These are phyloP conservation scores for Microsporum ferrugineum DNA, from an alignment of 2,329 filamentous ascomycete genomes.

Conservation along the genomic window DNA sequence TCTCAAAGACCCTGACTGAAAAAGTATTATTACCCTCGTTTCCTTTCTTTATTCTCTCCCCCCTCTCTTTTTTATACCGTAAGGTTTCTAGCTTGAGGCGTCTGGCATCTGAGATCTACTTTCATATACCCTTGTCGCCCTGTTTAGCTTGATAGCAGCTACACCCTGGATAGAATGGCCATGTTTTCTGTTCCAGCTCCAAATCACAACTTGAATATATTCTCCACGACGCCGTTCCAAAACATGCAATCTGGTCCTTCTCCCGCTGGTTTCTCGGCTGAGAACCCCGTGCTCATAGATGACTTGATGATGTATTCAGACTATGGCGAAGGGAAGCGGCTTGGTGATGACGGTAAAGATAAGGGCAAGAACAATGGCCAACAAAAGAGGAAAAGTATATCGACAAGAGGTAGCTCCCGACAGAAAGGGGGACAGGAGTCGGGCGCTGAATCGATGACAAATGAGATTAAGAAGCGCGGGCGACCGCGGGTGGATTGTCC, in stretches of 20 bases:
- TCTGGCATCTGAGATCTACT: neutral
- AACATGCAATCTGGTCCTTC: neutral
- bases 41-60: neutral
- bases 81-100: neutral
- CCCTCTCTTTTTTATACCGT: neutral
- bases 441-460: neutral
- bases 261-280: neutral
- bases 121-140: neutral
- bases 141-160: neutral
- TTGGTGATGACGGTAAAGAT: neutral
- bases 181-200: conserved; percentile 1
- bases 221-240: conserved; percentile 7
- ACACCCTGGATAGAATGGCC: neutral
- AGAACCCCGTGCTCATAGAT: neutral
- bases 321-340: neutral
- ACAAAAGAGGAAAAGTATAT: neutral
- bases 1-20: neutral
- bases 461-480: conserved; percentile 47
- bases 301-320: neutral
- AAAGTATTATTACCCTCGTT: neutral
- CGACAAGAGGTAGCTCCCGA: neutral
- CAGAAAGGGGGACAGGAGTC: neutral
- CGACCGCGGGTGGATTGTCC: conserved; percentile 64
- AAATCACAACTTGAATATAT: conserved; percentile 5
- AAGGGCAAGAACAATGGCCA: neutral